Base-by-base conservation (phyloP, 2,329 filamentous ascomycete genomes). In the Diplodia corticola region DNA sequence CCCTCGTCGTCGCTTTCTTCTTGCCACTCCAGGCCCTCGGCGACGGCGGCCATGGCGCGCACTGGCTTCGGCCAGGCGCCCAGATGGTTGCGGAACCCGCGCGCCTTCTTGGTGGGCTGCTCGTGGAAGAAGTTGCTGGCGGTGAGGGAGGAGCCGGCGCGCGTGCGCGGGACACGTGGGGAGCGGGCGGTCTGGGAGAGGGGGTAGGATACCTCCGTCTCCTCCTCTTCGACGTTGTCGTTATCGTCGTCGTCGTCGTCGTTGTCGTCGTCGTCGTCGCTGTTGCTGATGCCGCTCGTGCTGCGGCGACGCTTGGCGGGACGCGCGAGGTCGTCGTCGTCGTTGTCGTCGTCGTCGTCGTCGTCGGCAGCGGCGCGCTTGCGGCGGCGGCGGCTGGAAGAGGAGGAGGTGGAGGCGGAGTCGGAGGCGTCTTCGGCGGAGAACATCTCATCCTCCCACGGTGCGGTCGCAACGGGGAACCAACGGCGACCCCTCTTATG, bases 371-470 rank as follows among this genome's bases (percentile, higher is more conserved):
- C 49, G 49, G 22, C 13, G 26, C 49, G 49, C 49, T 28, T 30
- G 49, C 26, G 49, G n/a, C 40, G n/a, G n/a, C 40, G n/a, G n/a
- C 40, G 26, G 48, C 33, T 35, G 7, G 24, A 12, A 28, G 48
- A 50, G 30, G 51, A n/a, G 26, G 51, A n/a, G 51, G 17, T 5
- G 51, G 24, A 28, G 30, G 28, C 33, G 51, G 51, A 55, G 33
- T 20, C 17, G 51, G 15, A 9, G 51, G 26, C 51, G 51, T 37
- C 33, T n/a, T 44, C 37, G 30, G 24, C 33, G 33, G 37, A 26
- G 33, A 64, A 40, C 63, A 64, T 54, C 33, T 30, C 49, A 12
- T 64, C 9, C 26, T 64, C 50, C 49, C 50, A 64, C 9, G 20
- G 33, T 4, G 63, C 49, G 26, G 22, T 55, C 12, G 35, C 35